Conservation (phyloP, 108 stramenopile genomes). For the Cyclotella atomus region DNA sequence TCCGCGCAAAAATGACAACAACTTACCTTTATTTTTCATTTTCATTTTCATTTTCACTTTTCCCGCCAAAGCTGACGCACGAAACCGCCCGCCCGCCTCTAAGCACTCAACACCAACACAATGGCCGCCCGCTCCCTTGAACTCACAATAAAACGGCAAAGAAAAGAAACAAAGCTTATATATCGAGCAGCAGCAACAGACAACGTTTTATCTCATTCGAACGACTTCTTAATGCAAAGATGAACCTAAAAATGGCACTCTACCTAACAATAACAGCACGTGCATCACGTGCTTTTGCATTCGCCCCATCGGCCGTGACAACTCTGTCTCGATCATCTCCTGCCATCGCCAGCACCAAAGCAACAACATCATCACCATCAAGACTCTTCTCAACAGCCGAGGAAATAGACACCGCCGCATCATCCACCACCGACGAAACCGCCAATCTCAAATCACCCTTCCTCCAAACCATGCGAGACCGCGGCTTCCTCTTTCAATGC, state of each 20-base stretch:
- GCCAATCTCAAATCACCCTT: conserved; percentile 72
- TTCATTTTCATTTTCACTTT: too few relatives aligned
- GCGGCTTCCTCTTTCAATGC: conserved; percentile 90
- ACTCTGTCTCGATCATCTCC: not conserved
- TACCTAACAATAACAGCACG: conserved; percentile 11
- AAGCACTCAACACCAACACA: too few relatives aligned
- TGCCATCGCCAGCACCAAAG: not conserved
- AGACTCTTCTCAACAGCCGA: conserved; percentile 12
- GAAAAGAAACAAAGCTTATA: too few relatives aligned
- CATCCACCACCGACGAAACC: conserved; percentile 37
- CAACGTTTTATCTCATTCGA: too few relatives aligned
- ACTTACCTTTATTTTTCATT: too few relatives aligned
- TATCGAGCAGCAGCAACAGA: too few relatives aligned
- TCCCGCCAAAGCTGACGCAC: too few relatives aligned
- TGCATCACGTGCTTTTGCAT: not conserved
- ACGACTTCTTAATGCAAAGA: conserved; percentile 1
- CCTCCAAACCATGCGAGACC: conserved; percentile 78
- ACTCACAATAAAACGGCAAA: too few relatives aligned
- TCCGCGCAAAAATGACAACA: too few relatives aligned
- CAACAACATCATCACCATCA: not conserved
- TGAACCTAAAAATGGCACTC: conserved; percentile 41
- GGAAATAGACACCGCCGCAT: not conserved
- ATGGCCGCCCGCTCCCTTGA: too few relatives aligned
- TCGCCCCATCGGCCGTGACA: not conserved
- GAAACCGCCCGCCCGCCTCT: too few relatives aligned